phyloP scores from a whole-genome alignment of 768 basidiomycete species.

The Xerocomus brunneocitrinus region DNA sequence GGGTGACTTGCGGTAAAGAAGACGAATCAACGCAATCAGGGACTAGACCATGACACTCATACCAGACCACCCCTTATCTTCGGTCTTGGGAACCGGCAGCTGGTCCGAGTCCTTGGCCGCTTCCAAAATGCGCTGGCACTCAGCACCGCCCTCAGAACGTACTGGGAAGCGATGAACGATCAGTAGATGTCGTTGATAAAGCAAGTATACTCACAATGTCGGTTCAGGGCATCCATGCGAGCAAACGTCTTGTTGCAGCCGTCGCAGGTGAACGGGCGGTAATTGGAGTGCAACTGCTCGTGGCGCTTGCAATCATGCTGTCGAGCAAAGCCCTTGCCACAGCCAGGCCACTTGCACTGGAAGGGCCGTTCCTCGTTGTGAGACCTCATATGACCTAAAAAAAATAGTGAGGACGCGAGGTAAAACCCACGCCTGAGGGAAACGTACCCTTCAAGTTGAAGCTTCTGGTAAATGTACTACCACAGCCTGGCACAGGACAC shows the following conservation, averaged over 20 bases:
- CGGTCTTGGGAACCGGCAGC: slow-evolving; percentile 26
- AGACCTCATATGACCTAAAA: slow-evolving; percentile 82
- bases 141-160: slow-evolving; percentile 77
- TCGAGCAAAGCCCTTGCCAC: slow-evolving; percentile 88
- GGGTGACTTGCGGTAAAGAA: slow-evolving; percentile 14
- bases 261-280: slow-evolving; percentile 88
- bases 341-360: slow-evolving; percentile 92
- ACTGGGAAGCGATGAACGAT: slow-evolving; percentile 37
- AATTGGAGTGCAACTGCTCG: slow-evolving; percentile 90
- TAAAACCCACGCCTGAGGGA: slow-evolving; percentile 2
- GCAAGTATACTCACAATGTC: slow-evolving; percentile 66
- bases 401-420: slow-evolving; percentile 10
- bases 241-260: slow-evolving; percentile 94
- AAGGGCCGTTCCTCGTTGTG: slow-evolving; percentile 95
- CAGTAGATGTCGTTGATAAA: not conserved
- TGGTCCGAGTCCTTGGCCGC: slow-evolving; percentile 28
- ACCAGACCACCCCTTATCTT: slow-evolving; percentile 31
- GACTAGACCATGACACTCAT: slow-evolving; percentile 32
- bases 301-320: slow-evolving; percentile 98
- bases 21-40: slow-evolving; percentile 4
- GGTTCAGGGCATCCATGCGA: slow-evolving; percentile 88
- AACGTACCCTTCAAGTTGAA: slow-evolving; percentile 85
- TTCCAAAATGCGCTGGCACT: slow-evolving; percentile 51
- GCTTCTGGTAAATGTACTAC: slow-evolving; percentile 85
- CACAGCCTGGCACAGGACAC: slow-evolving; percentile 79